phyloP scores from a whole-genome alignment of 306 rosid species.

The Lupinus albus region DNA sequence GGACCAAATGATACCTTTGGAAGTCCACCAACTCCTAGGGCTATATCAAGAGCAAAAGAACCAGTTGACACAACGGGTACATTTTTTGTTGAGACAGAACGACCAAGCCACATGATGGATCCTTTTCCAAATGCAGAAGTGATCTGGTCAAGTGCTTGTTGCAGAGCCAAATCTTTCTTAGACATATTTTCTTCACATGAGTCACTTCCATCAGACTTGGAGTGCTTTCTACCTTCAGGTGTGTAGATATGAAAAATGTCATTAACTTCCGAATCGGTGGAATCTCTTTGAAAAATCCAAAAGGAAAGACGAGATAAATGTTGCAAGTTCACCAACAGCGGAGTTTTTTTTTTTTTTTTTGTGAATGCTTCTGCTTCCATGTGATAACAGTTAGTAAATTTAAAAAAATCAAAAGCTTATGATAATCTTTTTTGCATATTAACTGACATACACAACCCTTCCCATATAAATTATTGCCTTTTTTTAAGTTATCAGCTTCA shows the following conservation, averaged over 20 bases:
- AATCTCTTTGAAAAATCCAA: constrained; percentile 6
- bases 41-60: constrained; percentile 79
- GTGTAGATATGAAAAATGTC: constrained; percentile 17
- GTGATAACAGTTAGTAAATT: not conserved
- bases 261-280: constrained; percentile 24
- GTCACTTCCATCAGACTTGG: constrained; percentile 76
- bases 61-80: constrained; percentile 87
- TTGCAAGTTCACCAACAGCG: not conserved
- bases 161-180: constrained; percentile 79
- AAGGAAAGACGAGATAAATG: constrained; percentile 5
- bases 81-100: constrained; percentile 47
- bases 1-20: constrained; percentile 71
- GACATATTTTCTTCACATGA: constrained; percentile 68
- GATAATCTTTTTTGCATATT: not conserved
- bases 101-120: constrained; percentile 96
- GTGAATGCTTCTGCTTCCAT: not conserved
- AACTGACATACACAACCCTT: not conserved
- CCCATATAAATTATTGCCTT: constrained; percentile 13
- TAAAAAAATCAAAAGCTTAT: constrained; percentile 9
- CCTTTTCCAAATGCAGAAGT: constrained; percentile 85
- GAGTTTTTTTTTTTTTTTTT: constrained; percentile 24
- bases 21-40: constrained; percentile 84
- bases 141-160: constrained; percentile 91
- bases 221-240: constrained; percentile 61
- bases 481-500: constrained; percentile 7